phyloP scores from a whole-genome alignment of 768 basidiomycete species.

The Hygrophorus russula region DNA sequence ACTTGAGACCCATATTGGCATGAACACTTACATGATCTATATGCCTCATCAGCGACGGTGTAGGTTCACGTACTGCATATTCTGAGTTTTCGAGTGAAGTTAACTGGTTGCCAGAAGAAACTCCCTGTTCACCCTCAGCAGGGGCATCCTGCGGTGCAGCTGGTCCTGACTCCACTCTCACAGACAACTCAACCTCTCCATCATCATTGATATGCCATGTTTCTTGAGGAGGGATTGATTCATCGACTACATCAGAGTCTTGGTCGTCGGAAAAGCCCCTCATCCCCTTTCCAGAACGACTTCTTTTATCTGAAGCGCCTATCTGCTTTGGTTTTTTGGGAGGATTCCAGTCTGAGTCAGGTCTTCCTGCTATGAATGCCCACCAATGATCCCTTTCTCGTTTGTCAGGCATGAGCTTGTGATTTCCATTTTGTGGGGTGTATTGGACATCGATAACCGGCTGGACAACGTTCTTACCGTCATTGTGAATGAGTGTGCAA shows the following conservation, averaged over 20 bases:
- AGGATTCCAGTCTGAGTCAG: slow-evolving; percentile 58
- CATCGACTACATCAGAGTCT: slow-evolving; percentile 9
- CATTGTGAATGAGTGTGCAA: not conserved
- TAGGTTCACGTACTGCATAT: slow-evolving; percentile 41
- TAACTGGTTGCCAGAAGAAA: slow-evolving; percentile 2
- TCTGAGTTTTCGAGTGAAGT: slow-evolving; percentile 2
- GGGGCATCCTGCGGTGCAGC: no score
- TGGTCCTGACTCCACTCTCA: slow-evolving; percentile 16
- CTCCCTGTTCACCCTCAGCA: no score
- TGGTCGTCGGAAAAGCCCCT: slow-evolving; percentile 25
- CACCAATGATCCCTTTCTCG: slow-evolving; percentile 73
- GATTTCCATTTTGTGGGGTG: slow-evolving; percentile 15
- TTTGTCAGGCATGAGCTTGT: slow-evolving; percentile 50
- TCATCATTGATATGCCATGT: slow-evolving; percentile 26
- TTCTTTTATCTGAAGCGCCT: slow-evolving; percentile 11
- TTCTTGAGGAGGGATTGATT: slow-evolving; percentile 9
- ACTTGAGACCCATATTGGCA: slow-evolving; percentile 1
- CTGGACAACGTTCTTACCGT: slow-evolving; percentile 52
- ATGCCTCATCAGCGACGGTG: slow-evolving; percentile 39
- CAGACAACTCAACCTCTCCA: slow-evolving; percentile 29
- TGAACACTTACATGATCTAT: slow-evolving; percentile 53
- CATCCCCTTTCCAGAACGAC: slow-evolving; percentile 18
- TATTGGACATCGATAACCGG: slow-evolving; percentile 39
- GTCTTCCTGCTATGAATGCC: slow-evolving; percentile 59
- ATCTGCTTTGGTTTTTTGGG: slow-evolving; percentile 29